Conservation (phyloP, 176 grass and related monocot species). For the Zoysia japonica region DNA sequence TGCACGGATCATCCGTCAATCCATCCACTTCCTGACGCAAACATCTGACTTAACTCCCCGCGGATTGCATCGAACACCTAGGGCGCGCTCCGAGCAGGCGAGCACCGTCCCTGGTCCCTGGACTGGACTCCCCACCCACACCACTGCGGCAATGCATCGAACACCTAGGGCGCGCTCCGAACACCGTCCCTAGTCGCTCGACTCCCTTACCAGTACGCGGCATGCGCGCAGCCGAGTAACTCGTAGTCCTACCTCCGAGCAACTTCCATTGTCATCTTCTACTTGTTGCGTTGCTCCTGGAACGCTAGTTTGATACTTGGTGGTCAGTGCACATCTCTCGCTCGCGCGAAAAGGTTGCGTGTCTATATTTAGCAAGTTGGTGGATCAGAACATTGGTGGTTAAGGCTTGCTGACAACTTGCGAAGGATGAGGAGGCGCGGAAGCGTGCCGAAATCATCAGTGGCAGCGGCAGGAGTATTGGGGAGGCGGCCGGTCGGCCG, state of each 20-base stretch:
- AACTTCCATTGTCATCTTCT: constrained; percentile 22
- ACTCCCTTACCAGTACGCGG: constrained; percentile 1
- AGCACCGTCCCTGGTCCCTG: no score
- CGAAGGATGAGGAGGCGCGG: no score
- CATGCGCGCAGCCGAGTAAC: constrained; percentile 5
- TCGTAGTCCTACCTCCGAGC: background rate
- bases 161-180: no score
- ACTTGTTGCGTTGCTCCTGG: constrained; percentile 13
- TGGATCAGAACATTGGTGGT: constrained; percentile 5
- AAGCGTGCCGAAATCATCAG: no score
- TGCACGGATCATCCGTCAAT: background rate
- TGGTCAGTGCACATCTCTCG: constrained; percentile 12
- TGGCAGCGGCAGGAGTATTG: no score
- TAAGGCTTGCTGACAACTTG: no score
- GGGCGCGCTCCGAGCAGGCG: background rate
- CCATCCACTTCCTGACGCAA: constrained; percentile 17
- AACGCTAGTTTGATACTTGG: constrained; percentile 25
- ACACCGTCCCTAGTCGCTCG: no score
- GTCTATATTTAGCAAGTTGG: constrained; percentile 20
- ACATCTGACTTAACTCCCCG: background rate
- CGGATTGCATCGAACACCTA: constrained; percentile 36
- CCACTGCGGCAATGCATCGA: no score
- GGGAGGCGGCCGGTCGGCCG: no score
- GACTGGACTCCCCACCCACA: no score
- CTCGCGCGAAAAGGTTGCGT: background rate